phyloP scores from a whole-genome alignment of 495 filamentous ascomycete genomes.

The Sabuloglossum arenarium region DNA sequence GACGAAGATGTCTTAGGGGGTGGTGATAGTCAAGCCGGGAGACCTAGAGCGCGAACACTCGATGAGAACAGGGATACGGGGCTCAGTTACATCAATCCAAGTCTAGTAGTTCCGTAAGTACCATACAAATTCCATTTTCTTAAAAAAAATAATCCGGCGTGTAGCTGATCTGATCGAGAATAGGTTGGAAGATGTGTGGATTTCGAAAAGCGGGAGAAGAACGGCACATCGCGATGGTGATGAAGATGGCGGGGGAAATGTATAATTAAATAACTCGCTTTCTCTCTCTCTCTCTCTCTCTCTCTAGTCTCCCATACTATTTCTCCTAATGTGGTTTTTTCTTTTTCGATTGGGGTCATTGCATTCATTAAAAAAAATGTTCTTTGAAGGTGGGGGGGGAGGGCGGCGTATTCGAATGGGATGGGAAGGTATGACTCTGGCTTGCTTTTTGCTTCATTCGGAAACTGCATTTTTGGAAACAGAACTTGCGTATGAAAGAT shows the following conservation, averaged over 20 bases:
- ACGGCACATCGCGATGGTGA: background rate
- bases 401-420: background rate
- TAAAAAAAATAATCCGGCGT: no score
- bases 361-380: background rate
- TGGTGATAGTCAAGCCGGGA: background rate
- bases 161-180: background rate
- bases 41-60: slow-evolving; percentile 26
- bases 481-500: no score
- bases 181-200: slow-evolving; percentile 19
- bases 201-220: slow-evolving; percentile 13
- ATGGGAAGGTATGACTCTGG: background rate
- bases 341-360: background rate
- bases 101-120: slow-evolving; percentile 40
- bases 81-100: slow-evolving; percentile 51
- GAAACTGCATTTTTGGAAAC: background rate
- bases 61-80: slow-evolving; percentile 50
- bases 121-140: no score
- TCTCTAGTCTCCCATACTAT: background rate
- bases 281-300: background rate
- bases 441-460: no score
- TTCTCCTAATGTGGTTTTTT: background rate
- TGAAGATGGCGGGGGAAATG: background rate
- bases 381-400: background rate
- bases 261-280: background rate
- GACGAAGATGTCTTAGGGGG: slow-evolving; percentile 7